Percentiles rank a stretch among this genome's conserved stretches.
Conservation (phyloP, 495 filamentous ascomycete genomes). For the Aspergillus carlsbadensis region DNA sequence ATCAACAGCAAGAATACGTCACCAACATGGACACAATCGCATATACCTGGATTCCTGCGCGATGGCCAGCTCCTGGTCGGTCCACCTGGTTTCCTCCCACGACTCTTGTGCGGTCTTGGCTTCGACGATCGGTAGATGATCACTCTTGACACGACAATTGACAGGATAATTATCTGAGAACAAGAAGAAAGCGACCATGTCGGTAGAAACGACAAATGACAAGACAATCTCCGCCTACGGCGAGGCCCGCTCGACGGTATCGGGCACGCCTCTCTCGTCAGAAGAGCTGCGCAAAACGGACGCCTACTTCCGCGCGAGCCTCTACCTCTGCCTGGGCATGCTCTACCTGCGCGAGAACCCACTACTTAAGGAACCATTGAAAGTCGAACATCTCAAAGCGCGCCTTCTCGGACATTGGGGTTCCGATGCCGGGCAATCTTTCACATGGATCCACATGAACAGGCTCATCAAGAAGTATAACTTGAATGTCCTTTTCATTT, state of each 20-base stretch:
- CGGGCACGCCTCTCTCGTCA: constrained; percentile 53
- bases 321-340: constrained; percentile 74
- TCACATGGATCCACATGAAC: constrained; percentile 78
- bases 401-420: constrained; percentile 74
- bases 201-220: neutral
- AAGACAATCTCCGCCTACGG: constrained; percentile 61
- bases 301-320: constrained; percentile 66
- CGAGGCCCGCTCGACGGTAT: constrained; percentile 61
- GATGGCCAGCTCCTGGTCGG: no score
- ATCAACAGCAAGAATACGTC: no score
- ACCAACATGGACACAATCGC: no score
- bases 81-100: no score
- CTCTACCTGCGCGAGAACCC: constrained; percentile 70
- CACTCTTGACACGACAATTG: neutral
- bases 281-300: constrained; percentile 66
- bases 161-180: neutral
- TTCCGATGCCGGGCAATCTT: constrained; percentile 69
- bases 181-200: neutral
- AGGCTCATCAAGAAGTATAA: constrained; percentile 74
- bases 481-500: constrained; percentile 66
- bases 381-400: constrained; percentile 62
- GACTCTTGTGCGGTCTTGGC: neutral
- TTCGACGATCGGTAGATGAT: neutral
- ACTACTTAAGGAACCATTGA: constrained; percentile 61
- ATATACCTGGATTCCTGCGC: no score